Base-by-base conservation (phyloP, 768 basidiomycete genomes). In the Coprinellus micaceus region DNA sequence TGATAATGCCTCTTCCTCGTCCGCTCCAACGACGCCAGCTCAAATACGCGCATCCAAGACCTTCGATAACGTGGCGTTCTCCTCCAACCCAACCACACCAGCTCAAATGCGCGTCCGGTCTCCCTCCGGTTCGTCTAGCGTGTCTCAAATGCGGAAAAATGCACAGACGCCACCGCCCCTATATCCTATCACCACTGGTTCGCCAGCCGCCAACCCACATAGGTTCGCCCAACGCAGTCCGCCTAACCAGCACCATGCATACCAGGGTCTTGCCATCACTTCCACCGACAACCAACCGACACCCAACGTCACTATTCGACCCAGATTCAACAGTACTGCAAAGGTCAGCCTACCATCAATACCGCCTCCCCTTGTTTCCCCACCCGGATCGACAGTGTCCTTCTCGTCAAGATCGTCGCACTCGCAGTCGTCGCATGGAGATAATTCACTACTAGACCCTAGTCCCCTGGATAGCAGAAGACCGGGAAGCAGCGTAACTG, bases 321-420 rank as follows among this genome's bases (percentile, higher is more conserved):
- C 60, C 15, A 61, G 54, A 50, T 24, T 55, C 39, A 63, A 66
- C 30, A 64, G 47, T 2, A 25, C 26, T 28, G 63, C 72, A 15
- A 82, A 75, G 60, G 76, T 83, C 26, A 86, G 87, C 59, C 82
- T 84, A 9, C 63, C 75, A 15, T 70, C 74, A 1, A 77, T 85
- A 56, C 84, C 85, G n/a, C 68, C 85, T 3, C 83, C 86, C 2
- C 81, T 86, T 1, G 75, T 84, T 58, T 91, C 89, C 1, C 89
- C 89, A 13, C 85, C 89, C 1, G 73, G 77, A 26, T 91, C 89
- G 21, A 75, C 84, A 0, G 60, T 91, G 15, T 92, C 89, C 0
- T 80, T 85, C 61, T 91, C 89, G n/a, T 90, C 89, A 3, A 82
- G 73, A n/a, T 90, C 88, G 1, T 88, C 86, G 2, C 71, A 77